phyloP scores from a whole-genome alignment of 2,329 filamentous ascomycete species.

The Grosmannia serpens region DNA sequence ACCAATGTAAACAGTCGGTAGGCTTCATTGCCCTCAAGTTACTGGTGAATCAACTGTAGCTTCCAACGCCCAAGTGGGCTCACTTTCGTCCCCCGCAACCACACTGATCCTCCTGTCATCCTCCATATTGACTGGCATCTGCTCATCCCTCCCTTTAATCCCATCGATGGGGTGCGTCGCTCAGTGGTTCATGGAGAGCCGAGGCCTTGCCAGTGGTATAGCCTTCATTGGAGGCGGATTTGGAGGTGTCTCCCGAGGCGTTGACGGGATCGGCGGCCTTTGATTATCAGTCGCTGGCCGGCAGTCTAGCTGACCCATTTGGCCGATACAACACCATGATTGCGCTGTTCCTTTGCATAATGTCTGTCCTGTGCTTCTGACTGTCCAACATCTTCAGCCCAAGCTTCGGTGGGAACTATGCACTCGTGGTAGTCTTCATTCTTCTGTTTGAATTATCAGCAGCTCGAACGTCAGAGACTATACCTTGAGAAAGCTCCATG shows the following conservation, averaged over 20 bases:
- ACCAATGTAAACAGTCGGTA: too few species aligned
- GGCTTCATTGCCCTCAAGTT: too few species aligned
- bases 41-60: too few species aligned
- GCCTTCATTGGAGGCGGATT: not conserved
- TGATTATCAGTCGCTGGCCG: constrained; percentile 9
- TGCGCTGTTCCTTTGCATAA: constrained; percentile 20
- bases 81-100: too few species aligned
- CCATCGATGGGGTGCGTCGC: not conserved
- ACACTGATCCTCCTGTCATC: not conserved
- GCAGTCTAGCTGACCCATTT: constrained; percentile 32
- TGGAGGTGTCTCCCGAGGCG: not conserved
- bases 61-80: too few species aligned
- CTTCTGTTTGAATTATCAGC: constrained; percentile 67
- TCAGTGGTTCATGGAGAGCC: not conserved
- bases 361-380: constrained; percentile 55
- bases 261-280: not conserved
- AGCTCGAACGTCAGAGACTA: constrained; percentile 71
- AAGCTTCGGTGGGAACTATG: constrained; percentile 29
- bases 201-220: not conserved
- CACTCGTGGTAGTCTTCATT: constrained; percentile 54
- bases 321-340: constrained; percentile 41
- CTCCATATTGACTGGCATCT: not conserved
- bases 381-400: constrained; percentile 32
- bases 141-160: not conserved
- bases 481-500: too few species aligned